Base-by-base conservation (phyloP, 768 basidiomycete genomes). In the Pleurotus cornucopiae region DNA sequence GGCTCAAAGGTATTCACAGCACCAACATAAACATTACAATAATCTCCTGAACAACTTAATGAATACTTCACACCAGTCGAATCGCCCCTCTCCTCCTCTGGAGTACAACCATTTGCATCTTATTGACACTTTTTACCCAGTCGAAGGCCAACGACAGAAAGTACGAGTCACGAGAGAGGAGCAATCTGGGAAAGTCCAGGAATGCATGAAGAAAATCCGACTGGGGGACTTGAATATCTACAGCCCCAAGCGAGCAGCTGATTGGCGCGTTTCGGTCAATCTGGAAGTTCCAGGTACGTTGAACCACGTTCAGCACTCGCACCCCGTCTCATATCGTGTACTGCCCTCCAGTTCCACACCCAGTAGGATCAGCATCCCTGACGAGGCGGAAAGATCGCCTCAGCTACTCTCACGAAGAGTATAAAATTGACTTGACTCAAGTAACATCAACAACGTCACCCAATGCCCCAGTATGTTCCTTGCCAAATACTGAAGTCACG, bases 251-350 rank as follows among this genome's bases (percentile, higher is more conserved):
- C 76, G 86, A 20, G 67, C 75, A 1, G 92, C 89, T 44, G 97
- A 99, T 70, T 98, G 93, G 92, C 75, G 97, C 55, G 78, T 99
- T 4, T 94, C 91, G 60, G 92, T 98, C 5, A 98, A 84, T 67
- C 66, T 91, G n/a, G 96, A 99, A 79, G 78, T 89, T 39, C 90
- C 91, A 21, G 80, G 94, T 96, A 62, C 59, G 84, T 76, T 54
- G 25, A 12, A 40, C 39, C 54, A 12, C 38, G 34, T 51, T 56
- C 20, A 9, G 26, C 6, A 40, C 25, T 5, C 46, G 14, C 38
- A 2, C 13, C 14, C 12, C n/a, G 30, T 45, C 30, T 34, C 30
- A 34, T 34, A 34, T 34, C 30, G 11, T 34, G 9, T 6, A 6
- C 25, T n/a, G 21, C 49, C 14, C 52, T 9, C 30, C 39, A 91